Base-by-base conservation (phyloP, 2,329 filamentous ascomycete species). In the Fusarium pseudoanthophilum region DNA sequence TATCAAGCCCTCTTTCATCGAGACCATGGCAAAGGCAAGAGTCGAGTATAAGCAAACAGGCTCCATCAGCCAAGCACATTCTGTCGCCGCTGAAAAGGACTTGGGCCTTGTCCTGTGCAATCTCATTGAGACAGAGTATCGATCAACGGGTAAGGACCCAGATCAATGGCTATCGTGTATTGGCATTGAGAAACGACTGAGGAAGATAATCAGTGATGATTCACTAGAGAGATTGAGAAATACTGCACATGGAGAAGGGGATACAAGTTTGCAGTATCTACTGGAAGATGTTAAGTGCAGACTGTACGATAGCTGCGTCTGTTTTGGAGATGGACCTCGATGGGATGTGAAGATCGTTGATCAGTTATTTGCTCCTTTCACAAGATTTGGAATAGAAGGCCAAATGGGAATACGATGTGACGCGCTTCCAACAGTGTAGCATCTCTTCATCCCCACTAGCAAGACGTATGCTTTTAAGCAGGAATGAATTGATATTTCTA, bases 311-410 rank as follows among this genome's bases (percentile, higher is more conserved):
- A 62, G 2, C 26, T 36, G 55, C 7, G 56, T 68, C 13, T 68
- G 65, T 15, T 68, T 68, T n/a, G 65, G 56, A 0, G 65, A 68
- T 7, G 65, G 64, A 8, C 65, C 65, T 39, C 64, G 65, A 14
- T 68, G 65, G 55, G 32, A 63, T 3, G 16, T 55, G 0, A 21
- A 40, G 3, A 3, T 20, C 1, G n/a, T 68, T 13, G 64, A 55
- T n/a, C 8, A 24, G 11, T 5, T 68, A 0, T 68, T 68, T 11
- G 26, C 20, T n/a, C 20, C 24, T 2, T 14, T 55, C 4, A 26
- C 4, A 16, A 2, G 16, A 18, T 16, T 4, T 3, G 32, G 13
- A 32, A 32, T 32, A 32, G 32, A 32, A 14, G 32, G 32, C 32
- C 13, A 32, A 2, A 14, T 32, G 13, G 32, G 32, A 32, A 14